Conservation (phyloP, 768 basidiomycete genomes). For the Panaeolus cyanescens region DNA sequence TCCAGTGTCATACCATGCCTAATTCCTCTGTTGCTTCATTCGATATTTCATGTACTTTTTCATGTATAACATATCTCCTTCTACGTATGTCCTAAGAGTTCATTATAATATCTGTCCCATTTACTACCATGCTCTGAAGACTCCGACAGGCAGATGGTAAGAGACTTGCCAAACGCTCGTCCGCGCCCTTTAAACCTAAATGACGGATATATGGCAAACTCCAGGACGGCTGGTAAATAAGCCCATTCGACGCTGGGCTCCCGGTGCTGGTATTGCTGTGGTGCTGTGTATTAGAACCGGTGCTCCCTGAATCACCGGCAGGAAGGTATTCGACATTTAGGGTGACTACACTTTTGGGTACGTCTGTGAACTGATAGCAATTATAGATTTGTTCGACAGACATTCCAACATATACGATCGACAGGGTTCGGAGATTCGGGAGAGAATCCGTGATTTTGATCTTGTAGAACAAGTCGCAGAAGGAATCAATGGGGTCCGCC, state of each 20-base stretch:
- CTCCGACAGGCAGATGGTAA: not conserved
- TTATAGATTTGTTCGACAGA: conserved; percentile 21
- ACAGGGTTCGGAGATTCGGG: conserved; percentile 22
- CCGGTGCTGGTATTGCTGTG: not conserved
- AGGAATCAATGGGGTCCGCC: conserved; percentile 13
- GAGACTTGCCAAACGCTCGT: not conserved
- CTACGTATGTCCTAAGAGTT: not conserved
- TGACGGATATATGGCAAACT: not conserved
- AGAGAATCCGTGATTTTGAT: conserved; percentile 15
- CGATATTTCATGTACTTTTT: no score
- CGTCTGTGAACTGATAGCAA: conserved; percentile 17
- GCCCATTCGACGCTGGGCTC: not conserved
- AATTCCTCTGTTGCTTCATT: no score
- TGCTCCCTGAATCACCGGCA: not conserved
- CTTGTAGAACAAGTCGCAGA: conserved; percentile 21
- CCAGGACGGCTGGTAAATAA: not conserved
- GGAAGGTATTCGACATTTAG: not conserved
- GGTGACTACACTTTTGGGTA: conserved; percentile 13
- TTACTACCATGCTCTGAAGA: not conserved
- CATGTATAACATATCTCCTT: not conserved
- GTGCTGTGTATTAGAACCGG: not conserved
- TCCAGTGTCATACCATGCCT: no score
- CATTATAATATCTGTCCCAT: not conserved
- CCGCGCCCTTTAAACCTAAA: not conserved
- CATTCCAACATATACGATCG: conserved; percentile 19